Base-by-base conservation (phyloP, 2,329 filamentous ascomycete genomes). In the Penicillium sumatraense region DNA sequence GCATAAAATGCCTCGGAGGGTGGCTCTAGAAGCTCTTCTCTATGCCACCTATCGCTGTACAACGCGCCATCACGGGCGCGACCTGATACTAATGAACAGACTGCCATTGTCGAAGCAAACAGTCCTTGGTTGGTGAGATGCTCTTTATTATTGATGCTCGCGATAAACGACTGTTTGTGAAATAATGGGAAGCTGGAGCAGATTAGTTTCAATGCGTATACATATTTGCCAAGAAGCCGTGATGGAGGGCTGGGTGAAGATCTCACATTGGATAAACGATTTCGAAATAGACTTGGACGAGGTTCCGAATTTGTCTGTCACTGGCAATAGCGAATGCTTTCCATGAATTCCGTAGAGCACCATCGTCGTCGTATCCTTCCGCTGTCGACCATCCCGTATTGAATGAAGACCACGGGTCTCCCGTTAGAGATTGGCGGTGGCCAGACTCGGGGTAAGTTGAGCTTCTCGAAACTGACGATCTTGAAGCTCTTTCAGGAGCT, bases 201-300 rank as follows among this genome's bases (percentile, higher is more conserved):
- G 5, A 16, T 20, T n/a, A 8, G 13, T 9, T 23, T 50, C n/a
- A 31, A 29, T 41, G n/a, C n/a, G n/a, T n/a, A 13, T 18, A 20
- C 24, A 35, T 11, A 24, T 29, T 35, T 16, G 11, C 10, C 5
- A 41, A 24, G 14, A 8, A 38, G 36, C 21, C 45, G 16, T 20
- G 13, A 6, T 21, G 23, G 23, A 49, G 16, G 29, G 13, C 8
- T 21, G 23, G 23, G 20, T 31, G 14, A 31, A 13, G 23, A 38
- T 33, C 68, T 50, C 63, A 79, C 62, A 83, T 78, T 2, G 81
- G 81, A 65, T 83, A 83, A n/a, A 82, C 76, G 40, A 81, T 75
- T 54, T 82, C 78, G 65, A 81, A 80, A 69, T 82, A 83, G 14
- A 83, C 70, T 14, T 80, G 74, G 21, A 81, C 70, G n/a, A 81